Base-by-base conservation (phyloP, 2,329 filamentous ascomycete species). In the Leptographium radiaticola region DNA sequence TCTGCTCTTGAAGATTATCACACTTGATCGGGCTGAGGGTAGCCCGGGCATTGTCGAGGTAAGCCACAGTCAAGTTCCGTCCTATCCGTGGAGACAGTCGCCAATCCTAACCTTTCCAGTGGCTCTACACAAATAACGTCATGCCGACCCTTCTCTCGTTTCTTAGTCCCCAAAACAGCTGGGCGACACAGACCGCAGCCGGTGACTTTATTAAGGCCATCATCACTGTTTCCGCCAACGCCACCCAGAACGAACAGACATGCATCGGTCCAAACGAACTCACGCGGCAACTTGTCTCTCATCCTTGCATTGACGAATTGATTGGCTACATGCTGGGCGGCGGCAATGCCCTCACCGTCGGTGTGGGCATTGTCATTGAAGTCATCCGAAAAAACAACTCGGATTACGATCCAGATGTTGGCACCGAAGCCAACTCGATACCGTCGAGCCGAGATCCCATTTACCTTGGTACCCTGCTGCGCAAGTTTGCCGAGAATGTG, bases 381-480 rank as follows among this genome's bases (percentile, higher is more conserved):
- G 93, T 98, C 47, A 98, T 98, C 66, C 81, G 93, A 57, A 98
- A 98, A 72, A 98, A 98, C 70, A 98, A 98, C 67, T 97, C 93
- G 0, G 93, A 98, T 68, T 98, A 98, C 66, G 93, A 98, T 62
- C 85, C 93, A 1, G 93, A 97, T 61, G 87, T 90, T 61, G 83
- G 90, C 57, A 82, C 86, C 49, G 88, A 89, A 56, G 81, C 87
- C 33, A 87, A 87, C 59, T 80, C 86, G 3, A 75, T 84, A 53
- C 91, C 91, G 0, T 91, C 89, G 1, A 86, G 82, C 59, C 83
- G 86, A 51, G 93, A 98, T 63, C 93, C 93, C 5, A 98, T 98
- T 62, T 98, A 97, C 64, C 79, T 98, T 0, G 93, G 93, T 25
- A 93, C 86, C 1, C 75, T 98, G 8, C 77, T 98, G 39, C 83